phyloP scores from a whole-genome alignment of 352 stramenopile species.

The Globisporangium spiculum region DNA sequence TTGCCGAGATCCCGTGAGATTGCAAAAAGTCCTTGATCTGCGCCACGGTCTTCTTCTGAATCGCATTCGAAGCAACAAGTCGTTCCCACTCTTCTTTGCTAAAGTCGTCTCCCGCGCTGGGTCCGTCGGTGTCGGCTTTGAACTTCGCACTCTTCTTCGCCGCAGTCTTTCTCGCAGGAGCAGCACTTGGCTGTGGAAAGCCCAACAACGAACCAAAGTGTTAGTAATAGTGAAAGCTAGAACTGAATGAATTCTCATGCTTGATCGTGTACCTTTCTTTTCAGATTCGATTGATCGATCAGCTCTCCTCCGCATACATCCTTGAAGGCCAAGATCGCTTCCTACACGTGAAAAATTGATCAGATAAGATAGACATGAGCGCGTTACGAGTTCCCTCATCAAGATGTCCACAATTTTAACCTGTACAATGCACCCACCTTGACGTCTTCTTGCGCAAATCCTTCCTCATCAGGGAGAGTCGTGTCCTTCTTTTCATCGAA shows the following conservation, averaged over 20 bases:
- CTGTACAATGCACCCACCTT: conserved; percentile 30
- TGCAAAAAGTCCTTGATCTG: conserved; percentile 71
- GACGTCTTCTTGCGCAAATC: conserved; percentile 65
- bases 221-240: neutral
- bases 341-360: conserved; percentile 19
- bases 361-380: neutral
- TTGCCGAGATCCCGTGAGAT: conserved; percentile 35
- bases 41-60: conserved; percentile 73
- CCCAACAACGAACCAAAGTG: neutral
- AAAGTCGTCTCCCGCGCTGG: conserved; percentile 34
- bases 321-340: conserved; percentile 42
- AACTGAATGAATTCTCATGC: neutral
- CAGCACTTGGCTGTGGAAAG: conserved; percentile 22
- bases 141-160: conserved; percentile 40
- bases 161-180: conserved; percentile 19
- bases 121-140: conserved; percentile 17
- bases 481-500: conserved; percentile 79
- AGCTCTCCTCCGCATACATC: conserved; percentile 49
- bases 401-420: neutral
- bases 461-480: conserved; percentile 69
- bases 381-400: neutral
- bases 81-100: conserved; percentile 49
- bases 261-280: conserved; percentile 39
- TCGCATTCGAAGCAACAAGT: conserved; percentile 40
- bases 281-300: conserved; percentile 45